A percentile compares a stretch with the other conserved stretches of the same genome.
These are phyloP conservation scores for Didymosphaeria variabile DNA, from an alignment of 2,329 filamentous ascomycete genomes.

Conservation along the genomic window DNA sequence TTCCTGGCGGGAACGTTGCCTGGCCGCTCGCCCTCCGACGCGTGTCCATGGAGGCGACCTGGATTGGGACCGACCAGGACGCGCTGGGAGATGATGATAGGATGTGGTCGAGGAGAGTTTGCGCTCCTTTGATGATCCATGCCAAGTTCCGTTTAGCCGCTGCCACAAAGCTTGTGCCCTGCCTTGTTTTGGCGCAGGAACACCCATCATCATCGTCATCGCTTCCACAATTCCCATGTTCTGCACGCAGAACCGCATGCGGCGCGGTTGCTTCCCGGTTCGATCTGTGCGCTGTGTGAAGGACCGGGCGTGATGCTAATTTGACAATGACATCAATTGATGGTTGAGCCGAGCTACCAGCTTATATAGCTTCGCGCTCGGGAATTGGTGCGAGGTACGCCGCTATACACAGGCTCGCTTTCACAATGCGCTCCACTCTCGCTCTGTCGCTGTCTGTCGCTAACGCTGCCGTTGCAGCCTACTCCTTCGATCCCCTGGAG, in stretches of 20 bases:
- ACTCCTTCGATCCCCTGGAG: constrained; percentile 58
- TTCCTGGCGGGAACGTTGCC: background rate
- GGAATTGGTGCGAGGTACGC: constrained; percentile 4
- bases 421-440: constrained; percentile 34
- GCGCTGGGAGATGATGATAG: constrained; percentile 5
- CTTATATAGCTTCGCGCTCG: constrained; percentile 10
- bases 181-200: constrained; percentile 21
- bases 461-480: constrained; percentile 41
- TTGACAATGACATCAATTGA: constrained; percentile 17
- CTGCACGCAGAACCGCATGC: constrained; percentile 16
- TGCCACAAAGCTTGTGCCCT: constrained; percentile 18
- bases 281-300: background rate
- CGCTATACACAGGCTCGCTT: background rate
- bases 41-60: background rate
- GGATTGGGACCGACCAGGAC: background rate
- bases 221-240: constrained; percentile 17
- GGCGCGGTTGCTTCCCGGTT: background rate
- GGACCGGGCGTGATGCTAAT: background rate
- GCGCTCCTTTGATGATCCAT: background rate
- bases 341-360: background rate
- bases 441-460: constrained; percentile 31
- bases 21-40: background rate
- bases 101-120: background rate
- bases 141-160: constrained; percentile 14
- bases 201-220: constrained; percentile 20